Base-by-base conservation (phyloP, 345 rosid species). In the Arabis alpina region DNA sequence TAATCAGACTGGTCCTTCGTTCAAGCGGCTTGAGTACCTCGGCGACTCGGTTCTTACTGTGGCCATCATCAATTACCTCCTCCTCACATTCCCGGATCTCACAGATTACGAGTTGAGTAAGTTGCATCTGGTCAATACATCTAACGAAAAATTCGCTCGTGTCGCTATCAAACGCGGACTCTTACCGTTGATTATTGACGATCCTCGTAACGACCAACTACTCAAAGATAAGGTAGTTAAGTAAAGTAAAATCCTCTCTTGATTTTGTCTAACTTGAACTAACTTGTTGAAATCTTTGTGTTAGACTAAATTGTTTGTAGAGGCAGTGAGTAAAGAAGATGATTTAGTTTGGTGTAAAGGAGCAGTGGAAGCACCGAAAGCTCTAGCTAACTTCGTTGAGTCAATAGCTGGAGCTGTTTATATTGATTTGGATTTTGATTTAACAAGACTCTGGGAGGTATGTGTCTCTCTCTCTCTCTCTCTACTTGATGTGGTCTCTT, bases 91-190 rank as follows among this genome's bases (percentile, higher is more conserved):
- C 76, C 93, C 88, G 1, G 8, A 37, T 0, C 81, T 85, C 25
- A 76, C 82, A 8, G 83, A 59, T 1, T 82, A 86, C 0, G 73
- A 70, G 45, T 68, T 87, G 30, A 61, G 84, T 23, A 49, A 53
- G 14, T 43, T 90, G 14, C 84, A 88, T 11, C 59, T 75, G 3
- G 84, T 81, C 8, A 87, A 82, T 50, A 52, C 77, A 47, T 82
- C 87, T 49, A 90, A 85, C 10, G 93, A 87, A 72, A 90, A 86
- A 34, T 84, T 87, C 36, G 93, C 93, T 9, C 89, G 88, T 8
- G 87, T 81, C 10, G 90, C 90, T 19, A 30, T 86, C 43, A 79
- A 65, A 9, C 87, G 72, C 39, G 66, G 78, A 1, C 73, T 90
- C 14, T 73, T 76, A 4, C 32, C 32, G 4, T 28, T 28, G 4